Evolutionary conservation across 2,329 filamentous ascomycete genomes (phyloP), one percentile per base, ranked within the genome.

Genomic region (Chaetomiaceae sp.): DNA sequence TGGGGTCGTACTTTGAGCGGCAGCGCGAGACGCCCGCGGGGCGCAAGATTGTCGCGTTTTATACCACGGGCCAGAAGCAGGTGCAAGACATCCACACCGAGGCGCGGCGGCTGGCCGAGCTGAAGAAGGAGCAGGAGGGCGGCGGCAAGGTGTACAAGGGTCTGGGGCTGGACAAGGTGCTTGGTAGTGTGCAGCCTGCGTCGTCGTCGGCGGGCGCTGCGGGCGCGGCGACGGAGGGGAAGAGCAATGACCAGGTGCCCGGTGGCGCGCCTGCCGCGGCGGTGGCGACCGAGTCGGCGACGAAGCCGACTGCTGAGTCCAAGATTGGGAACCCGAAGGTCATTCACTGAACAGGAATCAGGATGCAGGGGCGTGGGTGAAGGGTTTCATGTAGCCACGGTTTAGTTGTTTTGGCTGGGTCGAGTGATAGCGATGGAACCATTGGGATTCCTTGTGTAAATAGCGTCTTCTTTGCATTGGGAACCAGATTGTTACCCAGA

Each of bases 1-100:
- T 97, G 51, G 75, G 74, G 66, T 88, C 84, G 11, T 98, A 97
- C 78, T 97, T 96, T 63, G 91, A 97, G 71, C 94, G 94, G 77
- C 91, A 91, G 2, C 73, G 83, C 47, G 84, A 77, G 64, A 94
- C 89, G 0, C 88, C 89, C 9, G 95, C 89, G 1, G 93, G 93
- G 58, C 81, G 90, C 73, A 88, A 85, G 69, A 71, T 98, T 51
- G 85, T 87, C 57, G 74, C 83, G 53, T 98, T 98, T 71, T 98
- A 98, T 70, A 77, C 83, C 7, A 75, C 88, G 57, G 79, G 86
- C 53, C 83, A 85, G 65, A 88, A 88, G 71, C 90, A 97, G 69
- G 89, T 96, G 26, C 76, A 88, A 59, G 93, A 98, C 64, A 93
- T 98, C 38, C 93, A 98, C 70, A 78, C 76, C 52, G 93, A 98